Percentiles rank a stretch among this genome's conserved stretches.
These are phyloP conservation scores for Hypoxylon sp. DNA, from an alignment of 2,329 filamentous ascomycete species.

Conservation along the genomic window DNA sequence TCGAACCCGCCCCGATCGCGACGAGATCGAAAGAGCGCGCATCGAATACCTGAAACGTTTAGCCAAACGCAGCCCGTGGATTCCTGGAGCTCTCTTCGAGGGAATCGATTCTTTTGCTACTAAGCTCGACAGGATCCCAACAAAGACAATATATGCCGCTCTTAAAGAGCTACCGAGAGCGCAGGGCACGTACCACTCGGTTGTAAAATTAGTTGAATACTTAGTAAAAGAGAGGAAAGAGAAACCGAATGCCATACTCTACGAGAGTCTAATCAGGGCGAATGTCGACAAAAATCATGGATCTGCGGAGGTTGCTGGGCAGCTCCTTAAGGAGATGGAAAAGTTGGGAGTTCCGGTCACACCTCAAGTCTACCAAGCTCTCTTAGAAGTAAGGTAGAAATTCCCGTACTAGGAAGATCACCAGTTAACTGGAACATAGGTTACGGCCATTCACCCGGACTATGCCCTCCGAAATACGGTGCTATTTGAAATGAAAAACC, in stretches of 20 bases:
- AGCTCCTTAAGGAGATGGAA: slow-evolving; percentile 80
- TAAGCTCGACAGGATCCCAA: slow-evolving; percentile 47
- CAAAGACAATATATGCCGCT: slow-evolving; percentile 60
- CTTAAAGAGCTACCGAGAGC: slow-evolving; percentile 56
- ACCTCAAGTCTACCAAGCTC: slow-evolving; percentile 75
- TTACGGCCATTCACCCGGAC: slow-evolving; percentile 85
- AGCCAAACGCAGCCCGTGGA: slow-evolving; percentile 45
- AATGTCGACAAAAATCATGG: slow-evolving; percentile 74
- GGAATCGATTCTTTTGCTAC: slow-evolving; percentile 34
- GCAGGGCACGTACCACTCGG: slow-evolving; percentile 54
- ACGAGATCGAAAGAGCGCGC: slow-evolving; percentile 29
- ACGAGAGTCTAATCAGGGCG: slow-evolving; percentile 79
- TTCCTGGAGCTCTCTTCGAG: slow-evolving; percentile 43
- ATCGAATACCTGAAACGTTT: slow-evolving; percentile 43
- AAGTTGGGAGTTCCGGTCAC: slow-evolving; percentile 71
- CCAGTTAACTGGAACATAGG: slow-evolving; percentile 55
- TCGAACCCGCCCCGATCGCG: slow-evolving; percentile 4
- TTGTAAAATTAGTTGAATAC: slow-evolving; percentile 64
- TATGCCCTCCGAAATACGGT: slow-evolving; percentile 79
- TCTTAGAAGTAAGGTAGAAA: slow-evolving; percentile 50
- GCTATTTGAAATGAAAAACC: slow-evolving; percentile 77
- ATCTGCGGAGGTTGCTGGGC: slow-evolving; percentile 71
- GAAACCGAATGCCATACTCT: slow-evolving; percentile 69
- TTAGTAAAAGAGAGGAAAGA: slow-evolving; percentile 68
- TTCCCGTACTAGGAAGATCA: slow-evolving; percentile 8